Evolutionary conservation across 2,329 filamentous ascomycete genomes (phyloP).

Genomic region (Tolypocladium tundrense): DNA sequence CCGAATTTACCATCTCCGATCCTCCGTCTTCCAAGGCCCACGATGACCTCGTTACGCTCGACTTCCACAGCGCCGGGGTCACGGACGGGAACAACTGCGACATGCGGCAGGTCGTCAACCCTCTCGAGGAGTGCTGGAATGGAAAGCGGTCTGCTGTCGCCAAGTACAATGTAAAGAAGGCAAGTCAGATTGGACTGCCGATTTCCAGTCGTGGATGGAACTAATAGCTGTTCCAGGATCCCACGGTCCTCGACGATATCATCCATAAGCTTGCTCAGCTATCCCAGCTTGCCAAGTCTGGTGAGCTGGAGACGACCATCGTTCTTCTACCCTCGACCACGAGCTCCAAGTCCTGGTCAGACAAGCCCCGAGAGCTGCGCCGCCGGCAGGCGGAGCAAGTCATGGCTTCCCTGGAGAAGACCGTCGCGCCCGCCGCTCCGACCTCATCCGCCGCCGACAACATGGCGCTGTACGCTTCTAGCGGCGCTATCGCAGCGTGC

Average conservation of each 20-base stretch:
- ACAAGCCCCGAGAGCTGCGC: conserved; percentile 31
- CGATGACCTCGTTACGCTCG: conserved; percentile 29
- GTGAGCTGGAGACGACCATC: conserved; percentile 45
- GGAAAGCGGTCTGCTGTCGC: conserved; percentile 28
- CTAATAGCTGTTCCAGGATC: conserved; percentile 23
- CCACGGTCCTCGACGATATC: conserved; percentile 31
- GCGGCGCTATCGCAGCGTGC: conserved; percentile 55
- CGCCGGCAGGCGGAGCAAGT: conserved; percentile 39
- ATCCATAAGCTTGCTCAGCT: conserved; percentile 34
- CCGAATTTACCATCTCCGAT: conserved; percentile 39
- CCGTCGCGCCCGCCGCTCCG: conserved; percentile 11
- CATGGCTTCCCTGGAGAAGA: conserved; percentile 25
- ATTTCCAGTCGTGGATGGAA: neutral
- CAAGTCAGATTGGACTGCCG: conserved; percentile 11
- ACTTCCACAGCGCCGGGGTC: conserved; percentile 29
- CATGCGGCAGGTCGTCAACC: conserved; percentile 28
- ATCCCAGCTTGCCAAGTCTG: conserved; percentile 31
- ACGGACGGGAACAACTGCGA: conserved; percentile 25
- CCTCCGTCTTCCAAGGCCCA: conserved; percentile 33
- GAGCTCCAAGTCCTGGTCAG: conserved; percentile 29
- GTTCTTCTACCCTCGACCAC: conserved; percentile 42
- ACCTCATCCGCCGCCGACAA: conserved; percentile 13
- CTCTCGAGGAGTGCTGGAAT: conserved; percentile 35
- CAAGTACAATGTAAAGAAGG: conserved; percentile 34
- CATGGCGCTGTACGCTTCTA: conserved; percentile 24